Evolutionary conservation across 2,329 filamentous ascomycete genomes (phyloP).

Genomic region (Monosporascus sp.): DNA sequence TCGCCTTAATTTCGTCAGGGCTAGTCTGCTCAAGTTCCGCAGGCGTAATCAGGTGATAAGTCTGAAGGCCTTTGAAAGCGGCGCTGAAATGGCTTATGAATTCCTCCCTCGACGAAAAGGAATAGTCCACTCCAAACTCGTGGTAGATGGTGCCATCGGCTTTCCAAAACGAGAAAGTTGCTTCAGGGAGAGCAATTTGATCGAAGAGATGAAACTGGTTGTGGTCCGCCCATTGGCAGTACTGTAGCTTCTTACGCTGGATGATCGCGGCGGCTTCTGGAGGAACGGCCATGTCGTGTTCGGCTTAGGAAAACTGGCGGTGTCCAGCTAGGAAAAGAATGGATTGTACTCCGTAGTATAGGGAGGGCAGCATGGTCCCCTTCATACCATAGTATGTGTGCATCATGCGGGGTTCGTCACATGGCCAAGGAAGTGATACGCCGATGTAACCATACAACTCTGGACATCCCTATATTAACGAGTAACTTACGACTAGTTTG

Average conservation of each 20-base stretch:
- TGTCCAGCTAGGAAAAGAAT: no score
- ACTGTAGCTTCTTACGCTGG: slow-evolving; percentile 9
- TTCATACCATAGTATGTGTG: no score
- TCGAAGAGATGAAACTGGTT: slow-evolving; percentile 5
- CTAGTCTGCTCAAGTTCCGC: slow-evolving; percentile 4
- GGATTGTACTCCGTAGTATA: no score
- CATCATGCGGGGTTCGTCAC: no score
- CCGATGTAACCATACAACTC: no score
- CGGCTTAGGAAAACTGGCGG: no score
- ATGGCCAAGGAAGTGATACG: no score
- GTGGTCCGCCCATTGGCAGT: slow-evolving; percentile 10
- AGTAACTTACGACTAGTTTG: no score
- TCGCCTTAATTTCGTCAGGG: slow-evolving; percentile 9
- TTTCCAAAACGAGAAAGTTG: slow-evolving; percentile 4
- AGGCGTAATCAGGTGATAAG: slow-evolving; percentile 3
- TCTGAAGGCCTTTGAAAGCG: background rate
- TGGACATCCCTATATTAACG: no score
- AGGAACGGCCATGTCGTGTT: background rate
- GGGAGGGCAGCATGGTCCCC: no score
- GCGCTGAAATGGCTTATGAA: slow-evolving; percentile 3
- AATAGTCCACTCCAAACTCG: background rate
- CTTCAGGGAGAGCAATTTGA: slow-evolving; percentile 6
- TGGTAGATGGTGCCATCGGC: background rate
- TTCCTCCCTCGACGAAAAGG: slow-evolving; percentile 2
- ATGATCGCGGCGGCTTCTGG: slow-evolving; percentile 8